Conservation (phyloP, 2,329 filamentous ascomycete genomes). For the Lecanicillium sp. region DNA sequence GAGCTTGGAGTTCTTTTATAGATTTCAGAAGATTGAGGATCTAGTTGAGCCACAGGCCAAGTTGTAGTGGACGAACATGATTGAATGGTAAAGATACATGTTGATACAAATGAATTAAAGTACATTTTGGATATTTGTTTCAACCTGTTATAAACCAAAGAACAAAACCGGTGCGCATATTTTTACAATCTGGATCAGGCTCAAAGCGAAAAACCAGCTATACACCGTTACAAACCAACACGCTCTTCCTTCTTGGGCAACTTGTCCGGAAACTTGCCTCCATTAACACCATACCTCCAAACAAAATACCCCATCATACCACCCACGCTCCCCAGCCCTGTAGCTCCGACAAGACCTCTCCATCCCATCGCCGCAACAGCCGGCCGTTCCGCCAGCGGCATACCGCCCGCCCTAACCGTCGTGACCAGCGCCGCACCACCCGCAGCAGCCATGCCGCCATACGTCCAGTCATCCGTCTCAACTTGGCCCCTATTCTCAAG, state of each 20-base stretch:
- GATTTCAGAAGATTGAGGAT: constrained; percentile 43
- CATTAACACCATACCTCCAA: constrained; percentile 41
- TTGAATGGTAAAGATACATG: no score
- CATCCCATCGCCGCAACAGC: constrained; percentile 21
- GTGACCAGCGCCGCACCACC: constrained; percentile 23
- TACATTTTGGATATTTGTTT: no score
- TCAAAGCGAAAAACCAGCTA: no score
- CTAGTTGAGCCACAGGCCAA: constrained; percentile 20
- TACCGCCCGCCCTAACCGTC: constrained; percentile 16
- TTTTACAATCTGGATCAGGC: no score
- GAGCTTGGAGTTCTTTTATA: constrained; percentile 70
- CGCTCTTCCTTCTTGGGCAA: constrained; percentile 10
- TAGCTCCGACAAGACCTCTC: constrained; percentile 33
- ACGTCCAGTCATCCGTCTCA: constrained; percentile 47
- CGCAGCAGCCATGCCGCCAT: constrained; percentile 30
- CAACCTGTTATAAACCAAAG: no score
- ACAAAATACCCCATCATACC: constrained; percentile 40
- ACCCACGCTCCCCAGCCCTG: constrained; percentile 38
- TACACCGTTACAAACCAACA: constrained; percentile 3
- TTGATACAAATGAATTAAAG: no score
- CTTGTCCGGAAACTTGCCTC: constrained; percentile 28
- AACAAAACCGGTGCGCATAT: no score
- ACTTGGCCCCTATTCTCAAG: constrained; percentile 49
- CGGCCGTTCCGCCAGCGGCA: constrained; percentile 8
- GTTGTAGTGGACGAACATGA: constrained; percentile 14